phyloP scores from a whole-genome alignment of 768 basidiomycete genomes.

The Mycena galericulata region DNA sequence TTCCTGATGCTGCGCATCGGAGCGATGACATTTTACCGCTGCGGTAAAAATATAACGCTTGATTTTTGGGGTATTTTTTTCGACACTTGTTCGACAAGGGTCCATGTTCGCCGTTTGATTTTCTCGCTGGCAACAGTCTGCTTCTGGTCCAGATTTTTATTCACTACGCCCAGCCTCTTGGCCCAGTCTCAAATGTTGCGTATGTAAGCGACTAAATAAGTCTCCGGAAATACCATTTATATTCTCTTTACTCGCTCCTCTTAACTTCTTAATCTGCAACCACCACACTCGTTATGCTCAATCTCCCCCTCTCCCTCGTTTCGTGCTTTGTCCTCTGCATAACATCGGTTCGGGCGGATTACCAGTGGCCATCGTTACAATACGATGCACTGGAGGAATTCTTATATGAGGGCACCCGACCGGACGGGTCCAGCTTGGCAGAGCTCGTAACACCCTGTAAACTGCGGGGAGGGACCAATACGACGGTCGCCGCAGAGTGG shows the following conservation, averaged over 20 bases:
- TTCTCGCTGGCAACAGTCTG: too few relatives aligned
- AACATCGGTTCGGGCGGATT: slow-evolving; percentile 20
- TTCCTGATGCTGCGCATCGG: too few relatives aligned
- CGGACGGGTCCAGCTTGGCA: slow-evolving; percentile 47
- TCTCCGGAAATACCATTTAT: not conserved
- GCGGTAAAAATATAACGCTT: too few relatives aligned
- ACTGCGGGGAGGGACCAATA: slow-evolving; percentile 41
- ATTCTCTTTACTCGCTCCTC: not conserved
- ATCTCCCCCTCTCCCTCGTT: slow-evolving; percentile 22
- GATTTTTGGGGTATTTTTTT: too few relatives aligned
- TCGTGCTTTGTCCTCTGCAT: slow-evolving; percentile 11
- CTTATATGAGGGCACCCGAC: slow-evolving; percentile 50
- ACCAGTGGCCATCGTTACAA: slow-evolving; percentile 50
- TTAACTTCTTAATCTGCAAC: not conserved
- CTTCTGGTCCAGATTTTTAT: too few relatives aligned
- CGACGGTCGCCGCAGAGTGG: slow-evolving; percentile 55
- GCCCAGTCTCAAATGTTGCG: too few relatives aligned
- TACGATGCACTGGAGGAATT: slow-evolving; percentile 51
- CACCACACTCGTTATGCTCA: slow-evolving; percentile 32
- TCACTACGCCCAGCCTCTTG: too few relatives aligned
- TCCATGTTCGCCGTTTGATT: too few relatives aligned
- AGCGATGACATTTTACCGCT: too few relatives aligned
- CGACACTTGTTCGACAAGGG: too few relatives aligned
- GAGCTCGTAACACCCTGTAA: slow-evolving; percentile 46
- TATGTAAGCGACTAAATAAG: too few relatives aligned